Percentiles rank a stretch among this genome's conserved stretches.
phyloP scores from a whole-genome alignment of 2,329 filamentous ascomycete genomes.

The Verruconis gallopava region DNA sequence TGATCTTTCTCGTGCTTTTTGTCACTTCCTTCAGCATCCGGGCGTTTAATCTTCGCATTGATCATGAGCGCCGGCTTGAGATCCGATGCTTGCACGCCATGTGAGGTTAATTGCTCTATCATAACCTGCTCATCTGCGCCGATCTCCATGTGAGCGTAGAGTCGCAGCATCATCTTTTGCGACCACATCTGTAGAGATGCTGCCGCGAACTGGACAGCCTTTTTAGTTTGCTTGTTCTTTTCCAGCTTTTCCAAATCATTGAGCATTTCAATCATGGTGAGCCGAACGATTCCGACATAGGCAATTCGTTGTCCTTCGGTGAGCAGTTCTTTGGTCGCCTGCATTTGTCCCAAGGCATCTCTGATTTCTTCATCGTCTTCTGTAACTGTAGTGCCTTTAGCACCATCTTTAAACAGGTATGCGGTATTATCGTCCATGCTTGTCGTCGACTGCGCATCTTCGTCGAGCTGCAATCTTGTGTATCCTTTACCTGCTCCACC shows the following conservation, averaged over 20 bases:
- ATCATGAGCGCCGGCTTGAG: slow-evolving; percentile 78
- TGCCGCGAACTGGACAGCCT: slow-evolving; percentile 52
- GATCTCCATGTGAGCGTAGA: slow-evolving; percentile 96
- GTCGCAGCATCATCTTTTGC: slow-evolving; percentile 92
- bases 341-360: slow-evolving; percentile 66
- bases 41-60: slow-evolving; percentile 87
- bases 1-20: slow-evolving; percentile 2
- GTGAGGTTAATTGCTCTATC: slow-evolving; percentile 92
- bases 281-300: slow-evolving; percentile 78
- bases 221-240: slow-evolving; percentile 54
- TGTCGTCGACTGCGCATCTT: slow-evolving; percentile 84
- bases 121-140: slow-evolving; percentile 75
- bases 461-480: slow-evolving; percentile 86
- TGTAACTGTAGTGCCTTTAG: slow-evolving; percentile 42
- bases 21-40: slow-evolving; percentile 49
- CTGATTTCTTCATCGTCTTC: slow-evolving; percentile 44
- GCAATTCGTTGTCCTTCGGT: slow-evolving; percentile 93
- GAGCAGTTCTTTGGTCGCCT: slow-evolving; percentile 87
- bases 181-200: slow-evolving; percentile 91
- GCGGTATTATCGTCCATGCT: slow-evolving; percentile 96
- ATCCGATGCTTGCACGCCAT: slow-evolving; percentile 76
- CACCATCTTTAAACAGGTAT: slow-evolving; percentile 74
- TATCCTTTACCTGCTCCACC: slow-evolving; percentile 92
- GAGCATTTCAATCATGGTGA: slow-evolving; percentile 69
- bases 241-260: slow-evolving; percentile 52